Percentiles rank a stretch among this genome's conserved stretches.
Conservation (phyloP, 202 grass and related monocot species). For the Hordeum pubiflorum region DNA sequence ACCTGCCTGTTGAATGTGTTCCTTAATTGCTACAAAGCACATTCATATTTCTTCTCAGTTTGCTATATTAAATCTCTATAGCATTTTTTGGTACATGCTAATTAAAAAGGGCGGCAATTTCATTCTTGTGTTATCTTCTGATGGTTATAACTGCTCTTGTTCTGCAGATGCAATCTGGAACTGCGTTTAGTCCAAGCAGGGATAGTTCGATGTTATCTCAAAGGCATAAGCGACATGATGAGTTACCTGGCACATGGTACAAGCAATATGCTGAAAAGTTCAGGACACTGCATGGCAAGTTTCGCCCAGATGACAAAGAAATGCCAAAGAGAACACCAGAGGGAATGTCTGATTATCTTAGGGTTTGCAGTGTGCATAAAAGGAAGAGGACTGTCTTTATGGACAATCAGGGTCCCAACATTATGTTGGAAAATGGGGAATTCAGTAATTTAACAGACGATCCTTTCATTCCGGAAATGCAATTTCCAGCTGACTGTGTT, state of each 20-base stretch:
- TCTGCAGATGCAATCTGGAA: constrained; percentile 50
- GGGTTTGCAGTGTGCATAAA: constrained; percentile 68
- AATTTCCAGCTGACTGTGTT: constrained; percentile 82
- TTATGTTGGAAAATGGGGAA: constrained; percentile 50
- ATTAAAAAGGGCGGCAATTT: not conserved
- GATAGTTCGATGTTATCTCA: constrained; percentile 36
- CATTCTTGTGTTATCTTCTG: constrained; percentile 2
- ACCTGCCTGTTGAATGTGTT: not conserved
- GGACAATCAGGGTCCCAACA: constrained; percentile 30
- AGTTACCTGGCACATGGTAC: constrained; percentile 71
- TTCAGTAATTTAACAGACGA: constrained; percentile 59
- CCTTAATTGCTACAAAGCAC: not conserved
- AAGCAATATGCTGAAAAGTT: constrained; percentile 71
- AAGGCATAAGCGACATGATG: constrained; percentile 49
- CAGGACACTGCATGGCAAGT: constrained; percentile 51
- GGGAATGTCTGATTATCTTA: constrained; percentile 82
- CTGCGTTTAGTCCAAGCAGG: constrained; percentile 49
- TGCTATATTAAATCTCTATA: constrained; percentile 1
- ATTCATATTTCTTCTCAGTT: not conserved
- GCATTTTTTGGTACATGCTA: not conserved
- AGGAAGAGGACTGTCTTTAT: constrained; percentile 69
- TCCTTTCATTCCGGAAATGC: constrained; percentile 76
- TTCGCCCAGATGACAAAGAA: constrained; percentile 58
- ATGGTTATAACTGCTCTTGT: constrained; percentile 17
- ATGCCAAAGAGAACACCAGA: constrained; percentile 80